A percentile compares a stretch with the other conserved stretches of the same genome.
These are phyloP conservation scores for Cutaneotrichosporon sp. DNA, from an alignment of 1,284 basidiomycete genomes.

Conservation along the genomic window DNA sequence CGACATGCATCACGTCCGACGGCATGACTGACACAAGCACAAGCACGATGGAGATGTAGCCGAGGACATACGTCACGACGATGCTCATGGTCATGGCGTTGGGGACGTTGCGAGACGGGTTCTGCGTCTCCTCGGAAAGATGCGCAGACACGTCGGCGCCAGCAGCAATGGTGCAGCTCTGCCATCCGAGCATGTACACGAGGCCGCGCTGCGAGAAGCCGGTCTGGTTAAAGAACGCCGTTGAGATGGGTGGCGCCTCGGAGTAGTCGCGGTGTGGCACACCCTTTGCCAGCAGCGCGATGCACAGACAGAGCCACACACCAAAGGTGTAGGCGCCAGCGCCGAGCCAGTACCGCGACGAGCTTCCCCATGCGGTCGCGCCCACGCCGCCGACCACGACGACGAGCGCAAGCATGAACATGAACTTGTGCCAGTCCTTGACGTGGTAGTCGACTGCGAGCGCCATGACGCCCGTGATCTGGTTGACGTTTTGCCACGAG, in stretches of 20 bases:
- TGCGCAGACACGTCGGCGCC: constrained; percentile 24
- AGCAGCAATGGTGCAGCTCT: constrained; percentile 40
- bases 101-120: constrained; percentile 45
- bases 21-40: constrained; percentile 39
- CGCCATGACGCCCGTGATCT: constrained; percentile 39
- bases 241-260: constrained; percentile 10
- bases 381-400: constrained; percentile 35
- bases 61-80: constrained; percentile 35
- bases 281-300: constrained; percentile 35
- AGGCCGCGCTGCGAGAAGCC: constrained; percentile 34
- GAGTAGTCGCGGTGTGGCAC: constrained; percentile 18
- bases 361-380: constrained; percentile 36
- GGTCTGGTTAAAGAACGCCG: constrained; percentile 27
- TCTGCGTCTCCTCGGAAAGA: constrained; percentile 47
- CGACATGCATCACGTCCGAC: constrained; percentile 25
- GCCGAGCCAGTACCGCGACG: constrained; percentile 39
- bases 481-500: constrained; percentile 35
- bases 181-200: constrained; percentile 44
- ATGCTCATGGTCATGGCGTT: constrained; percentile 42
- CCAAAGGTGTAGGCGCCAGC: constrained; percentile 22
- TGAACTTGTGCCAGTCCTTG: constrained; percentile 33
- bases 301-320: constrained; percentile 36
- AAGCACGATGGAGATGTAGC: constrained; percentile 43
- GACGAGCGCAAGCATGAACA: constrained; percentile 40
- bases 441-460: constrained; percentile 30